A percentile compares a stretch with the other conserved stretches of the same genome.
Evolutionary conservation across 345 rosid species (phyloP).

Genomic region (Conringia planisiliqua): DNA sequence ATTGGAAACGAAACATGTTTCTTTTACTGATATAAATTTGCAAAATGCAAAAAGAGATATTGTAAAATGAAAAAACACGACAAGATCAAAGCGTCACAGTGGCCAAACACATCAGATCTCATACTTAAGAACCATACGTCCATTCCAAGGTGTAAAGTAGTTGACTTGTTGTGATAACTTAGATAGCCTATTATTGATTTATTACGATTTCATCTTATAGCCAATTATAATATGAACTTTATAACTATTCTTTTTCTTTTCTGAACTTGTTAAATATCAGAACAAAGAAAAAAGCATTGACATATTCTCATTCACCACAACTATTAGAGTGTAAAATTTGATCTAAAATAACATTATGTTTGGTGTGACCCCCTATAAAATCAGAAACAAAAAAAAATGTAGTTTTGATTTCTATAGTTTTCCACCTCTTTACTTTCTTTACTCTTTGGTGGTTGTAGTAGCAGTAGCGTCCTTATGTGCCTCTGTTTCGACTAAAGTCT

Average conservation of each 20-base stretch:
- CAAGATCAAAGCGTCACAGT: too few relatives aligned
- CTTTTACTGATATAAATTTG: too few relatives aligned
- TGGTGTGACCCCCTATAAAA: background rate
- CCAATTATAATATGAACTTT: too few relatives aligned
- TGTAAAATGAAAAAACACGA: too few relatives aligned
- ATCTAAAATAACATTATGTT: background rate
- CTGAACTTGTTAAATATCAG: background rate
- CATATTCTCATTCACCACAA: background rate
- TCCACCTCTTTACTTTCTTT: slow-evolving; percentile 15
- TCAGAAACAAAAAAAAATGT: background rate
- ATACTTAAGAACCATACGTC: too few relatives aligned
- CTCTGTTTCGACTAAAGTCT: slow-evolving; percentile 12
- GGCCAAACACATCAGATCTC: too few relatives aligned
- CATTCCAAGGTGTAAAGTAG: too few relatives aligned
- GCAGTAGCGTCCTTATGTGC: background rate
- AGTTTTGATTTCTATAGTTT: slow-evolving; percentile 4
- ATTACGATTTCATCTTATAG: too few relatives aligned
- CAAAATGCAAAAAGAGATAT: too few relatives aligned
- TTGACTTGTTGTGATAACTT: too few relatives aligned
- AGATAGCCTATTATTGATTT: too few relatives aligned
- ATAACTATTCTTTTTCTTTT: too few relatives aligned
- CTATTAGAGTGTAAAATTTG: background rate
- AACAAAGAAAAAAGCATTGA: background rate
- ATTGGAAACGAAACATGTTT: background rate
- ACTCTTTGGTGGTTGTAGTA: slow-evolving; percentile 18